Evolutionary conservation across 2,329 filamentous ascomycete genomes (phyloP), one percentile per base, ranked within the genome.

Genomic region (Aspergillus terreus): DNA sequence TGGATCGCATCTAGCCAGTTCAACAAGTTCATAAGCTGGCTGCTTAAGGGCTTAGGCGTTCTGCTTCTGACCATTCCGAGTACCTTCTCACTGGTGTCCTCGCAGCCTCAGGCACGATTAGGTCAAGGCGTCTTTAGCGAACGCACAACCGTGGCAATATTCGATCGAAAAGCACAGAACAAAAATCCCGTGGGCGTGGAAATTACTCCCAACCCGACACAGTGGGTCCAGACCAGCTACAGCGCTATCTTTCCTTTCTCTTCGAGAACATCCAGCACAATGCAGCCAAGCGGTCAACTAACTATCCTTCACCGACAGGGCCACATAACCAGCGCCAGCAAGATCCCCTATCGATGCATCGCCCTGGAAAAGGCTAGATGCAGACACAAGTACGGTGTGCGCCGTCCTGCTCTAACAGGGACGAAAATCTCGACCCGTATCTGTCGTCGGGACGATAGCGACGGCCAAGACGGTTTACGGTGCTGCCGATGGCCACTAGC

Each of bases 401-500:
- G 6, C 27, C 27, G 27, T 30, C 27, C 10, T 4, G 27, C 27
- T 30, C 27, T 5, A 9, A 30, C 7, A 30, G 10, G 27, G 11
- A 9, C 27, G 27, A 30, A 30, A 30, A 30, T 30, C 27, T 30
- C 27, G 27, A 30, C 27, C 27, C 27, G 43, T 47, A 44, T 36
- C 23, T 23, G 45, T 54, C 50, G 49, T 50, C 50, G 47, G 50
- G 50, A 58, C 50, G 42, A 53, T 46, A 30, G 49, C 32, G 32
- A 47, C 52, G 55, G 56, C 50, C 49, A 54, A 58, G 57, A 53
- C 53, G 47, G 54, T 33, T 45, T 56, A 47, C 43, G 45, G 27
- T 54, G 50, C 57, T 60, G 55, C 56, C 47, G 60, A 60, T 55
- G 57, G 44, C 54, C 56, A 60, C 61, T 67, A 66, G 64, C 57